Evolutionary conservation across 345 rosid genomes (phyloP), one percentile per base, ranked within the genome.

Genomic region (Gossypium stocksii): DNA sequence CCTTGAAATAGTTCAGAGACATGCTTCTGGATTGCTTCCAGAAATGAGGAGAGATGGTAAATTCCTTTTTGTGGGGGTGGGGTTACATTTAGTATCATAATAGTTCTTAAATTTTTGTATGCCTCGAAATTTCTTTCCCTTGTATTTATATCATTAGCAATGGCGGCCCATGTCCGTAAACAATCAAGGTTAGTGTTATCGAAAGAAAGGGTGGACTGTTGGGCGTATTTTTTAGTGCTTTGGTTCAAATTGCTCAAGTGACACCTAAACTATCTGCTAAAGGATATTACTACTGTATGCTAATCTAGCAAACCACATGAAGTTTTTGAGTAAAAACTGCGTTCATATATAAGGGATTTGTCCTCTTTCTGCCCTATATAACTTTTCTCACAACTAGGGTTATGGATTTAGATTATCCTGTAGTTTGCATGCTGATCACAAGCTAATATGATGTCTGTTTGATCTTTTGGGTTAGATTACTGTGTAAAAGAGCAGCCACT

Each of bases 1-100:
- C 79, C 82, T 92, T 61, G 85, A 85, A 73, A 83, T 89, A 41
- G 90, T 89, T 76, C 82, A 85, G 59, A 87, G 85, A 77, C 88
- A 89, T 87, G 90, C 92, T 80, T 88, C 91, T 52, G 97, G 97
- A 11, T 79, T 89, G 83, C 97, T 92, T 65, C 78, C 89, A 9
- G 94, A 88, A 86, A 88, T 84, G 87, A 85, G 88, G 77, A 94
- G 73, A 83, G 97, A 92, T 83, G 98, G 98, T 90, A 66, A 51
- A 59, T 78, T 56, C 75, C 51, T 34, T 63, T 34, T 34, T 34
- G 41, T 34, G 7, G 41, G 41, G 1, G 41, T 34, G 41, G 41
- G 41, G 41, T 34, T 34, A 34, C 41, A 5, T 34, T 5, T 34
- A 4, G 41, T 34, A 34, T 34, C 7, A 34, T 34, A 34, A 23